Base-by-base conservation (phyloP, 2,329 filamentous ascomycete species). In the Aspergillus awamori region DNA sequence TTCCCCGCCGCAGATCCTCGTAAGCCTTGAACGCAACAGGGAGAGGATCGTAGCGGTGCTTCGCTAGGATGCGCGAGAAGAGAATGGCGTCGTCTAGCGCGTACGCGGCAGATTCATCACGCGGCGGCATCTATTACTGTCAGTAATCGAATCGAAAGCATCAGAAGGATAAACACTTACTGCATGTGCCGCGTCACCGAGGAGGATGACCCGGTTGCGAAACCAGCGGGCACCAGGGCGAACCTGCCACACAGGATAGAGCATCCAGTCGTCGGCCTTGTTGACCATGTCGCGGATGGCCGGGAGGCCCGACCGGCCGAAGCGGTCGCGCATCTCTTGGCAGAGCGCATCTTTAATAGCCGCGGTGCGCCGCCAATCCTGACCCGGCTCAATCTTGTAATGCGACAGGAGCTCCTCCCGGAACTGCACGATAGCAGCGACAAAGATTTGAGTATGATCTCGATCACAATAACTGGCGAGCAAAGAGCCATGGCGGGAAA, bases 151-250 rank as follows among this genome's bases (percentile, higher is more conserved):
- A 20, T n/a, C 20, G 10, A 11, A 4, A 26, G 10, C 28, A 11
- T 1, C 6, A 8, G 24, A 33, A 15, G 5, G 13, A 17, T 10
- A 8, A 30, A 28, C 20, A 72, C 77, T 53, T 73, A 80, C 79
- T 38, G 79, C 80, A 63, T 82, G 80, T 4, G 79, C 80, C 26
- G 80, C 79, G 70, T 82, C 80, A 4, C 80, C 80, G 4, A 82
- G 64, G 5, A 82, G 63, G 22, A 82, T 70, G 3, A 75, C 74
- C 4, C 77, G 71, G n/a, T 76, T 73, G 5, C 72, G 74, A 45
- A 64, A 72, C 79, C 79, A 81, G 22, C 67, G 71, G 5, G 76
- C 77, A 8, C 73, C 71, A 0, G 74, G 72, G 2, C 67, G 72
- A 2, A 81, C 70, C 45, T 76, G 72, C 60, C 79, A 80, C 1